Base-by-base conservation (phyloP, 371 early-diverging fungal species). In the Apophysomyces ossiformis region DNA sequence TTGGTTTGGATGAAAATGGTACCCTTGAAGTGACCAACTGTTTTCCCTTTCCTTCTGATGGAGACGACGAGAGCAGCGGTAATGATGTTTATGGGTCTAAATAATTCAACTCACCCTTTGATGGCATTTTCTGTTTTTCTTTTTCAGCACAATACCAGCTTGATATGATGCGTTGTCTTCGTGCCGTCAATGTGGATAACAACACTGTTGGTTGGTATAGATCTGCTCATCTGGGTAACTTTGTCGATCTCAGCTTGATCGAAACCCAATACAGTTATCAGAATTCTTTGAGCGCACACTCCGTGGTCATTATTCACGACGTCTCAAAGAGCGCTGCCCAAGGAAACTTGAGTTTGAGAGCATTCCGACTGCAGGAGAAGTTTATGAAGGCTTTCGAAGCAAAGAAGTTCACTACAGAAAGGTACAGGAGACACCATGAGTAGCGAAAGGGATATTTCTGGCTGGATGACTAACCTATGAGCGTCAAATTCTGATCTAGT, bases 121-220 rank as follows among this genome's bases (percentile, higher is more conserved):
- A 26, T 26, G 2, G 2, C 32, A 26, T 26, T 26, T 26, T 26
- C 32, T 26, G 32, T 26, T 26, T 26, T 54, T 65, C 66, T 68
- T 62, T 65, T 35, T 71, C 75, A 81, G 92, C 95, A 26, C 89
- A 92, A 74, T 97, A 97, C 80, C 96, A 96, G 83, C 74, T 92
- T 41, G 94, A 92, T 67, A 96, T 97, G 96, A 89, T 97, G 85
- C 85, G 92, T 70, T 90, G 92, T 78, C 84, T 97, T 73, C 91
- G 95, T 65, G 92, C 95, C 61, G 92, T 97, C 68, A 96, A 96
- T 76, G 93, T 92, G 58, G 99, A 98, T 74, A 92, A 94, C 76
- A 95, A 95, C 86, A 90, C 94, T 41, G 96, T 97, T 41, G 99
- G 99, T n/a, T 96, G 98, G 95, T 98, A 97, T 77, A 92, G 93